Evolutionary conservation across 1,284 basidiomycete species (phyloP), one percentile per base, ranked within the genome.

Genomic region (Trichosporon sp.): DNA sequence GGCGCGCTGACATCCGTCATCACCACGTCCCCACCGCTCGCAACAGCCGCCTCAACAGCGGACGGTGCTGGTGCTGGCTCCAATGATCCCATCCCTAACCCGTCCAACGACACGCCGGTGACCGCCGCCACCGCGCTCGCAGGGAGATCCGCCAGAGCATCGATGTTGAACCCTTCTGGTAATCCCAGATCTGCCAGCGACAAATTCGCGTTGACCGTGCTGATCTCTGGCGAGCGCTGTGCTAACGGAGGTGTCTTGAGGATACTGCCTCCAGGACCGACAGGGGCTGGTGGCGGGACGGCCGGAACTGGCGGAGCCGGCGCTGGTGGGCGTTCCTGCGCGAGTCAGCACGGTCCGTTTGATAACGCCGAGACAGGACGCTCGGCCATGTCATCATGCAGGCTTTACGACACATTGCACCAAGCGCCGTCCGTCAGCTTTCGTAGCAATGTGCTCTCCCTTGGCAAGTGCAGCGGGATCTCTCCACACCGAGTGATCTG

Each of bases 271-370:
- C 34, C 49, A 13, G 37, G 21, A 3, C 49, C 56, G 9, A 62
- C 34, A 10, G 21, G 25, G 11, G 36, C 49, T 54, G 49, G 58
- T 21, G 58, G 58, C 9, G 58, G 58, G 21, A 59, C 23, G 10
- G 23, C 58, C 19, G 62, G 62, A 4, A 69, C 70, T 3, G 74
- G 74, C 19, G 74, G 74, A 1, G 70, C 70, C 5, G 65, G 67
- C 7, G 69, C 64, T 13, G 64, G 65, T 57, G 63, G 34, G 37
- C 72, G 67, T 54, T 74, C 71, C 71, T 74, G 52, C 31, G 9
- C 31, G 1, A 7, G 57, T 60, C 44, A 59, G 56, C 49, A 29
- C 49, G 27, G 25, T 54, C 49, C 49, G 9, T n/a, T 54, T 16
- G 14, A 29, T 21, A 11, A 5, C 19, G 40, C 40, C 40, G 40